phyloP scores from a whole-genome alignment of 2,329 filamentous ascomycete species.

The Cercospora berteroae region DNA sequence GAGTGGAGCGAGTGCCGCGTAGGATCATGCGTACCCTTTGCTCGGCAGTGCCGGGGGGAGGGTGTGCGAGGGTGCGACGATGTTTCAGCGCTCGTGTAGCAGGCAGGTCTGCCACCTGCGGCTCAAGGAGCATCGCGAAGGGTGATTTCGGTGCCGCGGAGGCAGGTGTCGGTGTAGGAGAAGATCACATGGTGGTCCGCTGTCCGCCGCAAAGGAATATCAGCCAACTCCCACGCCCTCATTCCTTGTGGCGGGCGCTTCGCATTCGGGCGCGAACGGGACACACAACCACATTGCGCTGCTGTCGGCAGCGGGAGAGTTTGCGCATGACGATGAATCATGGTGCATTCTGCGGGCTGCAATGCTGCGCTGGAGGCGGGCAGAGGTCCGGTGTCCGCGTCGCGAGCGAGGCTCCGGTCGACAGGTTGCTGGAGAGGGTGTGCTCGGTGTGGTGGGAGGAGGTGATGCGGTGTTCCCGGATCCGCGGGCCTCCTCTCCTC shows the following conservation, averaged over 20 bases:
- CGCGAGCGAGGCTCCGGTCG: background rate
- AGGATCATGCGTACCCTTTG: background rate
- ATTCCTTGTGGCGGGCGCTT: background rate
- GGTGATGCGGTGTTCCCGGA: background rate
- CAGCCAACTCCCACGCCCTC: background rate
- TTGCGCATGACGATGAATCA: background rate
- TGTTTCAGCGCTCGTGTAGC: constrained; percentile 1
- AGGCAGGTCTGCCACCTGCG: background rate
- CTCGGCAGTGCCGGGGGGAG: background rate
- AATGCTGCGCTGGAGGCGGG: constrained; percentile 1
- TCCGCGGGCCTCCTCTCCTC: background rate
- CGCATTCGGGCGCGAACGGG: background rate
- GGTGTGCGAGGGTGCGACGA: background rate
- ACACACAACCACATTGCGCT: constrained; percentile 7
- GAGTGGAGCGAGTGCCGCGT: background rate
- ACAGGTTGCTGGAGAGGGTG: background rate
- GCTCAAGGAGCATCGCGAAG: background rate
- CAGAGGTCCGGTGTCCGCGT: constrained; percentile 2
- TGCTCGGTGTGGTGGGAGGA: background rate
- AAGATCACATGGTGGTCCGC: background rate
- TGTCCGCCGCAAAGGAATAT: background rate
- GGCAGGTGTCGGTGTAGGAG: background rate
- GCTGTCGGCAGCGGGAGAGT: background rate
- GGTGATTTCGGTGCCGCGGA: background rate
- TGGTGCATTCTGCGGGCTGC: background rate